Base-by-base conservation (phyloP, 2,329 filamentous ascomycete genomes). In the Cladophialophora exuberans region DNA sequence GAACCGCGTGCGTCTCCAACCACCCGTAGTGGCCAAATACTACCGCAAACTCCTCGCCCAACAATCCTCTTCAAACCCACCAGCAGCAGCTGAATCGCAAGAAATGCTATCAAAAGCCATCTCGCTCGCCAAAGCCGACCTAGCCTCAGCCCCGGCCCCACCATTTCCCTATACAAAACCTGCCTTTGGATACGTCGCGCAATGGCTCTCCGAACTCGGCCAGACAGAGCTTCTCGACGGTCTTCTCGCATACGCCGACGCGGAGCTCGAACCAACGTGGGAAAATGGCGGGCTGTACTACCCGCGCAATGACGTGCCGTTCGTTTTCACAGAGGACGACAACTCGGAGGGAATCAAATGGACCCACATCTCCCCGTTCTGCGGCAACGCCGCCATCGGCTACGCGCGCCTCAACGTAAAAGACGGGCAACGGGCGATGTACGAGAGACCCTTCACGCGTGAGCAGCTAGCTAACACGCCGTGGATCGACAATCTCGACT, bases 181-280 rank as follows among this genome's bases (percentile, higher is more conserved):
- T 23, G 47, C 54, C 0, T 66, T 70, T 41, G 69, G 69, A 1
- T 69, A 68, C 42, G 56, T 67, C 4, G 42, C 64, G 2, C 58
- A 69, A 46, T 71, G 69, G 70, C 58, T 70, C 5, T 74, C 71
- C 2, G 58, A 61, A 28, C 52, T 61, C 6, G 58, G 58, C 13
- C 43, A 53, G 20, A 46, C 25, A 11, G 36, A 41, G 17, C 51
- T 56, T 20, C 54, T 61, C 23, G 26, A 52, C 11, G 55, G 44
- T 15, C 44, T 61, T 6, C 47, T 61, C 2, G 33, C 46, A 6
- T 61, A 55, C 18, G 54, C 54, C 4, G 58, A 61, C 38, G 15
- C 41, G 4, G 23, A 56, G 22, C 46, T 61, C 2, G 49, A 56
- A 9, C 58, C 58, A 2, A 50, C 38, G 17, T 61, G 58, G 55